phyloP scores from a whole-genome alignment of 1,139 yeast species.

The Debaryomycetaceae sp. region DNA sequence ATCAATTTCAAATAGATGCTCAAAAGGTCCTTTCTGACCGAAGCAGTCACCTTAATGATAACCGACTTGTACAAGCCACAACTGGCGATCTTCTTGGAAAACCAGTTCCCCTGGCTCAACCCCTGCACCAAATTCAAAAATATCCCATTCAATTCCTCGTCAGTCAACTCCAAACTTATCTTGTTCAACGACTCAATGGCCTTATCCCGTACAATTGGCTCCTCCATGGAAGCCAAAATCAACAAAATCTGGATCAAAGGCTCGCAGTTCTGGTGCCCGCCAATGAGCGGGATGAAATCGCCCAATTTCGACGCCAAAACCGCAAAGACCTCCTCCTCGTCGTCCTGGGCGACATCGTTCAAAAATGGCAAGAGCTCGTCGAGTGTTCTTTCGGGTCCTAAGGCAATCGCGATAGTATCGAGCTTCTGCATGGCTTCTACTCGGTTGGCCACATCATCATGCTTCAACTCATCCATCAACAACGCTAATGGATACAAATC shows the following conservation, averaged over 20 bases:
- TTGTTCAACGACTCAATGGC: constrained; percentile 84
- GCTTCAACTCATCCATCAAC: constrained; percentile 90
- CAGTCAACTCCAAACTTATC: constrained; percentile 63
- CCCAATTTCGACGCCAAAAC: constrained; percentile 91
- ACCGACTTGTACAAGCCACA: constrained; percentile 83
- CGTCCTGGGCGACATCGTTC: constrained; percentile 88
- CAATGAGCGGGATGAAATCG: constrained; percentile 78
- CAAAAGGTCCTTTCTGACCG: constrained; percentile 58
- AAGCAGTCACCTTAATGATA: constrained; percentile 56
- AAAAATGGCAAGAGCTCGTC: constrained; percentile 87
- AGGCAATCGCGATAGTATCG: constrained; percentile 91
- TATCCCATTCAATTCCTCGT: constrained; percentile 61
- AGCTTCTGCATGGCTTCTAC: constrained; percentile 94
- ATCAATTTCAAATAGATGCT: constrained; percentile 67
- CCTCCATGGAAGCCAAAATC: constrained; percentile 88
- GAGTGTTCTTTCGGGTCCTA: constrained; percentile 92
- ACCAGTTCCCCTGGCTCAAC: constrained; percentile 90
- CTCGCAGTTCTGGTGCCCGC: constrained; percentile 79
- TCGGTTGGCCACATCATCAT: constrained; percentile 91
- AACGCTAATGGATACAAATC: constrained; percentile 94
- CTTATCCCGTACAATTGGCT: constrained; percentile 94
- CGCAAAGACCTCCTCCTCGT: constrained; percentile 96
- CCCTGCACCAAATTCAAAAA: constrained; percentile 76
- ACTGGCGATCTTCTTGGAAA: constrained; percentile 86
- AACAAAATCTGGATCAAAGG: constrained; percentile 83